phyloP scores from a whole-genome alignment of 331 rosid species.

The Phaseolus coccineus region DNA sequence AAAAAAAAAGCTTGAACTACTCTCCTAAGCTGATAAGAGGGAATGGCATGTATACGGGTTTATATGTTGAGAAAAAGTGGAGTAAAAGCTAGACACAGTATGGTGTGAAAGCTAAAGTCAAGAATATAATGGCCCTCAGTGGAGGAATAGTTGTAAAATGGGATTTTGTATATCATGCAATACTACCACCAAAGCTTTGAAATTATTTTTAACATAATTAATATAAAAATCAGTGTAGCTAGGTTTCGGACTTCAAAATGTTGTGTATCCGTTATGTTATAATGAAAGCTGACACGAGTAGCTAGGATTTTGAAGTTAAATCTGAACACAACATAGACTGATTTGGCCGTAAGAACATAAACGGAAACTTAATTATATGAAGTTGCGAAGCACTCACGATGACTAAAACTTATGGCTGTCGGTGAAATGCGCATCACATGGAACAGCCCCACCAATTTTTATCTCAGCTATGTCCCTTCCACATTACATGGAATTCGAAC shows the following conservation, averaged over 20 bases:
- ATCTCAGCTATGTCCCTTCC: neutral
- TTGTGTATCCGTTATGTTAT: neutral
- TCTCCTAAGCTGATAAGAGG: neutral
- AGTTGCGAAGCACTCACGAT: neutral
- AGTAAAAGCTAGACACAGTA: neutral
- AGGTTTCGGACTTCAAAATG: neutral
- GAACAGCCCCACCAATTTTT: conserved; percentile 2
- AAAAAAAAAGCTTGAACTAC: neutral
- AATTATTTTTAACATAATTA: too few relatives aligned
- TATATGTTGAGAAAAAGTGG: conserved; percentile 2
- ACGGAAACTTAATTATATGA: neutral
- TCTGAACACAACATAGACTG: neutral
- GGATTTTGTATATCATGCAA: conserved; percentile 12
- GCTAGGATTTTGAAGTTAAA: neutral
- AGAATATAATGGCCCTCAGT: neutral
- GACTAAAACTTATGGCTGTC: neutral
- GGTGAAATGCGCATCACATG: neutral
- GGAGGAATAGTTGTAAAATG: conserved; percentile 2
- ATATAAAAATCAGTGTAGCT: too few relatives aligned
- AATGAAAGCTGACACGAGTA: neutral
- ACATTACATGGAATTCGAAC: too few relatives aligned
- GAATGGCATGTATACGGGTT: neutral
- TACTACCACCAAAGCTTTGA: neutral
- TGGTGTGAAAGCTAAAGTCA: conserved; percentile 37
- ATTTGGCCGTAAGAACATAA: neutral